Evolutionary conservation across 1,139 yeast species (phyloP).

Genomic region (Tardiomyces digboiensis): DNA sequence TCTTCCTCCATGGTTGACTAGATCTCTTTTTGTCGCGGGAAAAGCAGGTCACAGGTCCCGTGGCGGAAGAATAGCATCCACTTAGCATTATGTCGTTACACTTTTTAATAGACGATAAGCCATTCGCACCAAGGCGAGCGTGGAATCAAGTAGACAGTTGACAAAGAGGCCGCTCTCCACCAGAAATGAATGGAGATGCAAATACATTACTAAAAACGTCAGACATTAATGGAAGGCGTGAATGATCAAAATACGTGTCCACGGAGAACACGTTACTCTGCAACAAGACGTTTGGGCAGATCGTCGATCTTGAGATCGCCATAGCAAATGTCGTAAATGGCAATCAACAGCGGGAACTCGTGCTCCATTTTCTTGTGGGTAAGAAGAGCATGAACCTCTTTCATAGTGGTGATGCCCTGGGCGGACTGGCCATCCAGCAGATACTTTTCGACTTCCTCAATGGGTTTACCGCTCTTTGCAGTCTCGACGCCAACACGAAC

Average conservation of each 20-base stretch:
- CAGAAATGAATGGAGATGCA: no score
- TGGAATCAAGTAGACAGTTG: no score
- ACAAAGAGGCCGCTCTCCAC: no score
- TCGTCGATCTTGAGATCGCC: constrained; percentile 56
- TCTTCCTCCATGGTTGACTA: constrained; percentile 1
- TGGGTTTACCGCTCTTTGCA: constrained; percentile 57
- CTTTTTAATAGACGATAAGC: no score
- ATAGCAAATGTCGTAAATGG: constrained; percentile 75
- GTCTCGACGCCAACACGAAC: constrained; percentile 67
- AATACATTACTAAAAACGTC: no score
- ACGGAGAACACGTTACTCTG: background rate
- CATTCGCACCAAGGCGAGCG: no score
- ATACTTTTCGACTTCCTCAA: constrained; percentile 72
- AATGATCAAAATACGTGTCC: no score
- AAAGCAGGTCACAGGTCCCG: no score
- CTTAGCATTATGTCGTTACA: no score
- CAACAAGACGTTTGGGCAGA: constrained; percentile 36
- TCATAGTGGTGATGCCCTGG: constrained; percentile 84
- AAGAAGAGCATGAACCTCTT: constrained; percentile 83
- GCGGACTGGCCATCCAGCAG: constrained; percentile 89
- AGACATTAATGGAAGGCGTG: no score
- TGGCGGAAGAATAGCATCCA: no score
- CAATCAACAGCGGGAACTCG: constrained; percentile 83
- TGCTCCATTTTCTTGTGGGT: constrained; percentile 45
- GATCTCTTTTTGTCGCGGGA: no score